A percentile compares a stretch with the other conserved stretches of the same genome.
These are phyloP conservation scores for Neofusicoccum laricinum DNA, from an alignment of 2,329 filamentous ascomycete species.

Conservation along the genomic window DNA sequence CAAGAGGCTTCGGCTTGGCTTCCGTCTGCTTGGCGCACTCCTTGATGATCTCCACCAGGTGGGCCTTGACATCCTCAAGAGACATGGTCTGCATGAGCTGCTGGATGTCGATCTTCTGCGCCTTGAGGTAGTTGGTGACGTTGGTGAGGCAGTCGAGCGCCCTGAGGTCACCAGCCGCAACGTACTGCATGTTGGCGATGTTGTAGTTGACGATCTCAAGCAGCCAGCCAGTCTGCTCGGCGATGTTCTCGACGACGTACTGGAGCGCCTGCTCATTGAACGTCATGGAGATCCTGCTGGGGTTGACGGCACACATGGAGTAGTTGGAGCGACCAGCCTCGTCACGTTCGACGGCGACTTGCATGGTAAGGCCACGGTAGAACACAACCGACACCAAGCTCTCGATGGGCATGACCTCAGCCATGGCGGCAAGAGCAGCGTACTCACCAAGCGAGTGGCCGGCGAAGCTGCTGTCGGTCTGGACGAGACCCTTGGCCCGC, in stretches of 20 bases:
- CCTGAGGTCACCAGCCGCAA: constrained; percentile 64
- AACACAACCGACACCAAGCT: constrained; percentile 97
- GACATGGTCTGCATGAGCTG: constrained; percentile 81
- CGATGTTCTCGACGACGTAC: constrained; percentile 93
- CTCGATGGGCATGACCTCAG: constrained; percentile 99
- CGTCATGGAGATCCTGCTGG: constrained; percentile 94
- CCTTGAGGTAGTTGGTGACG: constrained; percentile 92
- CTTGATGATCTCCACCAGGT: constrained; percentile 86
- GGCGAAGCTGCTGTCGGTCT: constrained; percentile 93
- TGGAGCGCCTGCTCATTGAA: constrained; percentile 98
- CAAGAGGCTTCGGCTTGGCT: constrained; percentile 81
- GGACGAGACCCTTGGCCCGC: constrained; percentile 93
- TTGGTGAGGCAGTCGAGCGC: constrained; percentile 67
- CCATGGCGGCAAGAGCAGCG: constrained; percentile 90
- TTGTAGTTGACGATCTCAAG: constrained; percentile 98
- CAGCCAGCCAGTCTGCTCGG: constrained; percentile 91
- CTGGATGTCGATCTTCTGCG: constrained; percentile 96
- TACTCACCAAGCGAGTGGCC: constrained; percentile 98
- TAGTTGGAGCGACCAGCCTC: constrained; percentile 93
- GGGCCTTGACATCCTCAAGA: constrained; percentile 86
- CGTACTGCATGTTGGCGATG: constrained; percentile 68
- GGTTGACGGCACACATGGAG: constrained; percentile 99
- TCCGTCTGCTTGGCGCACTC: constrained; percentile 84
- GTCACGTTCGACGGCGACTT: constrained; percentile 97
- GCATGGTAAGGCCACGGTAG: constrained; percentile 98